Evolutionary conservation across 176 grass and related monocot species (phyloP).

Genomic region (Hsuehochloa calcarea): DNA sequence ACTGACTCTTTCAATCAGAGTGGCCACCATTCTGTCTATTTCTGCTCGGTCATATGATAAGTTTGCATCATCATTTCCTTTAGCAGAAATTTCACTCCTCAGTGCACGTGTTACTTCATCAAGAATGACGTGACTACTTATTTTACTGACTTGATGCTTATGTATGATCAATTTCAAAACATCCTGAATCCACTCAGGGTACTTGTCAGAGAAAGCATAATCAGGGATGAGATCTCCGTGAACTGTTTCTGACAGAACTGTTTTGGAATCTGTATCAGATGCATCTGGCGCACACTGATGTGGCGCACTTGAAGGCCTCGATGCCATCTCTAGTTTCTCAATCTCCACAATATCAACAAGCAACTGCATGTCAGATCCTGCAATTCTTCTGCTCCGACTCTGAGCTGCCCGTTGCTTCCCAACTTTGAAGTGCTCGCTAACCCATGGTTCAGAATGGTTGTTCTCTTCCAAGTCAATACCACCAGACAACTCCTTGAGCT

Average conservation of each 20-base stretch:
- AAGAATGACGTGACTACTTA: constrained; percentile 45
- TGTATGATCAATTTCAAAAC: constrained; percentile 55
- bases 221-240: constrained; percentile 14
- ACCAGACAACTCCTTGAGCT: constrained; percentile 25
- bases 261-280: constrained; percentile 11
- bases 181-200: constrained; percentile 55
- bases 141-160: constrained; percentile 54
- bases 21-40: constrained; percentile 24
- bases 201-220: constrained; percentile 39
- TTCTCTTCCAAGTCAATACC: constrained; percentile 1
- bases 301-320: constrained; percentile 24
- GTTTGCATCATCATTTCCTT: neutral
- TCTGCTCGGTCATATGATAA: constrained; percentile 12
- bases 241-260: neutral
- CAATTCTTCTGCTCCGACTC: constrained; percentile 25
- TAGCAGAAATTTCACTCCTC: constrained; percentile 16
- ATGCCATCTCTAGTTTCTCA: constrained; percentile 37
- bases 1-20: constrained; percentile 25
- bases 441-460: constrained; percentile 45
- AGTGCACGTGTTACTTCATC: constrained; percentile 56
- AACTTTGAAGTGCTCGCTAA: constrained; percentile 41
- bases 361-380: constrained; percentile 38
- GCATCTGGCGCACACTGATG: neutral
- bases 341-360: constrained; percentile 44
- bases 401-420: constrained; percentile 28